Conservation (phyloP, 2,329 filamentous ascomycete genomes). For the Diaporthe eres region DNA sequence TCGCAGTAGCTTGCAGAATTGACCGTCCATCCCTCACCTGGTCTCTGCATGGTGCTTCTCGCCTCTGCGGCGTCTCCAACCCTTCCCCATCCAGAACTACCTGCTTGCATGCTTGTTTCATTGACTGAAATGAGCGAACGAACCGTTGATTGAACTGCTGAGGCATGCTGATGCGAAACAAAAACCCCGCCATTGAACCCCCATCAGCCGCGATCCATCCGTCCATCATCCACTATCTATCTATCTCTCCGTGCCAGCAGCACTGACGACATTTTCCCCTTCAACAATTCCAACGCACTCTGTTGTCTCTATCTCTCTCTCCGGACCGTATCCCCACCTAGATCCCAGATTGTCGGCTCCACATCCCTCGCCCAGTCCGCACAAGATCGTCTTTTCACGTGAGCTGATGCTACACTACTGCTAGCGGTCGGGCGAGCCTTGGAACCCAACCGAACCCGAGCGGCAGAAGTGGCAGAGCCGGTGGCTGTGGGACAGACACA, state of each 20-base stretch:
- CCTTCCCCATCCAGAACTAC: constrained; percentile 5
- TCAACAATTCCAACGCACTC: neutral
- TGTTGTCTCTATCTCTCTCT: neutral
- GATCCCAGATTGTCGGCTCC: constrained; percentile 28
- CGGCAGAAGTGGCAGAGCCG: constrained; percentile 25
- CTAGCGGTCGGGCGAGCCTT: constrained; percentile 35
- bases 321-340: constrained; percentile 9
- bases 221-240: constrained; percentile 12
- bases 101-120: constrained; percentile 21
- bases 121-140: constrained; percentile 3
- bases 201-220: neutral
- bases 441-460: constrained; percentile 36
- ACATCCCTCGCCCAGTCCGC: constrained; percentile 24
- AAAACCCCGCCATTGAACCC: constrained; percentile 50
- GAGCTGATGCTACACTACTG: constrained; percentile 26
- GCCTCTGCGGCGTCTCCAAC: constrained; percentile 15
- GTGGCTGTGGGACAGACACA: constrained; percentile 33
- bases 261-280: constrained; percentile 37
- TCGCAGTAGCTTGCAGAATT: constrained; percentile 13
- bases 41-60: neutral
- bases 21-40: neutral
- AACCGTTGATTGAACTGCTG: constrained; percentile 10
- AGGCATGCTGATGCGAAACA: constrained; percentile 48
- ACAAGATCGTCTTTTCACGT: constrained; percentile 34
- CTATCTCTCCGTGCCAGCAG: neutral